phyloP scores from a whole-genome alignment of 345 rosid genomes.

The Geranium rotundifolium region DNA sequence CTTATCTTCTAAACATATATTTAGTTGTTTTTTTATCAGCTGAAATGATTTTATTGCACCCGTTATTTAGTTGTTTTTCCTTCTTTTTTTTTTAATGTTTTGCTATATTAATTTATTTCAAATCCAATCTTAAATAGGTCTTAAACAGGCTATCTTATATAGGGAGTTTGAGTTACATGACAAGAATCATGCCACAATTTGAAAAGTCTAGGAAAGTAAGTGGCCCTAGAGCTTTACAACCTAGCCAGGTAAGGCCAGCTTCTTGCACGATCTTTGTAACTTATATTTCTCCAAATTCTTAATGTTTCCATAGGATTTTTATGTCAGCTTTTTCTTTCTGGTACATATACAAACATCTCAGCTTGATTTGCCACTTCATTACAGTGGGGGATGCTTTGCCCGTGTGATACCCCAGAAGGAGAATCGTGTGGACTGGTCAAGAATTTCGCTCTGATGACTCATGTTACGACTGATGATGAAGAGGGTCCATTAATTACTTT shows the following conservation, averaged over 20 bases:
- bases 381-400: constrained; percentile 99
- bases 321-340: not conserved
- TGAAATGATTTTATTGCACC: no score
- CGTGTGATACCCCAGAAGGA: constrained; percentile 97
- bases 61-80: no score
- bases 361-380: constrained; percentile 6
- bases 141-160: constrained; percentile 75
- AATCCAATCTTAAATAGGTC: constrained; percentile 35
- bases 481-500: constrained; percentile 70
- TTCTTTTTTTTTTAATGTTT: constrained; percentile 8
- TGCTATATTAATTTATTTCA: constrained; percentile 5
- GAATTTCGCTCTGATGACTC: constrained; percentile 97
- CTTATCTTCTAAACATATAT: constrained; percentile 7
- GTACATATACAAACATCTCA: not conserved
- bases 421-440: constrained; percentile 95
- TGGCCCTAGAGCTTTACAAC: constrained; percentile 98
- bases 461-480: constrained; percentile 89
- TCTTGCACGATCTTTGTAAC: not conserved
- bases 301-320: no score
- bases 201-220: constrained; percentile 98
- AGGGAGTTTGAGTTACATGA: constrained; percentile 66
- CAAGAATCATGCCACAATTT: constrained; percentile 72
- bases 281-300: no score
- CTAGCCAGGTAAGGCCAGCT: constrained; percentile 63
- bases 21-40: constrained; percentile 4